Conservation (phyloP, 176 grass and related monocot species). For the Neostapfia colusana region DNA sequence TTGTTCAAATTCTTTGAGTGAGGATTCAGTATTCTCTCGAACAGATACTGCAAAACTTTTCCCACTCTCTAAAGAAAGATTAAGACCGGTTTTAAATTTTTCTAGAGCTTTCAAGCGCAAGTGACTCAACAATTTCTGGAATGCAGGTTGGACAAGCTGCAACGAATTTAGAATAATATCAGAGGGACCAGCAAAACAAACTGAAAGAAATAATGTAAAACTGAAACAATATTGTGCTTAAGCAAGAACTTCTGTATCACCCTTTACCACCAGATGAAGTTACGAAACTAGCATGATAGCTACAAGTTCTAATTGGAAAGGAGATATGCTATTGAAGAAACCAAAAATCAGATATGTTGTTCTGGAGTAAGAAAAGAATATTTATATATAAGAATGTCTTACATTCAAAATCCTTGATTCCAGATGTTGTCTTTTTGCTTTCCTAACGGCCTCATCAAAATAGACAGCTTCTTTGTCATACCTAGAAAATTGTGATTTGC, state of each 20-base stretch:
- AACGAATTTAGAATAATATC: conserved; percentile 18
- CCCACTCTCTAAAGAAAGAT: conserved; percentile 54
- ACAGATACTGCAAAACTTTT: conserved; percentile 62
- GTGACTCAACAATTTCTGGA: conserved; percentile 76
- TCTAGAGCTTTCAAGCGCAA: conserved; percentile 66
- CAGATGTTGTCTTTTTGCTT: conserved; percentile 72
- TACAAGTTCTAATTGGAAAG: neutral
- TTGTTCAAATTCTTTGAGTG: conserved; percentile 65
- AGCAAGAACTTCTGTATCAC: neutral
- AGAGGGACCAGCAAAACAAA: conserved; percentile 17
- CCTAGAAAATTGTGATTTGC: conserved; percentile 46
- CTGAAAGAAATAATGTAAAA: conserved; percentile 7
- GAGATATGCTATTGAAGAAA: neutral
- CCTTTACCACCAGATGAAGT: neutral
- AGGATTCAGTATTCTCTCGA: conserved; percentile 57
- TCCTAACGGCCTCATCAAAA: conserved; percentile 94
- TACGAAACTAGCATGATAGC: neutral
- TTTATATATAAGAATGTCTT: conserved; percentile 28
- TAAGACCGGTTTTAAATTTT: conserved; percentile 79
- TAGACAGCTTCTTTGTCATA: conserved; percentile 91
- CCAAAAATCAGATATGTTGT: neutral
- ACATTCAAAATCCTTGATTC: conserved; percentile 82
- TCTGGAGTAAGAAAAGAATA: conserved; percentile 9
- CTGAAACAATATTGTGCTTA: neutral
- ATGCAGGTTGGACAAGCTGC: conserved; percentile 85